Evolutionary conservation across 768 basidiomycete species (phyloP), one percentile per base, ranked within the genome.

Genomic region (Gloeopeniophorella convolvens): DNA sequence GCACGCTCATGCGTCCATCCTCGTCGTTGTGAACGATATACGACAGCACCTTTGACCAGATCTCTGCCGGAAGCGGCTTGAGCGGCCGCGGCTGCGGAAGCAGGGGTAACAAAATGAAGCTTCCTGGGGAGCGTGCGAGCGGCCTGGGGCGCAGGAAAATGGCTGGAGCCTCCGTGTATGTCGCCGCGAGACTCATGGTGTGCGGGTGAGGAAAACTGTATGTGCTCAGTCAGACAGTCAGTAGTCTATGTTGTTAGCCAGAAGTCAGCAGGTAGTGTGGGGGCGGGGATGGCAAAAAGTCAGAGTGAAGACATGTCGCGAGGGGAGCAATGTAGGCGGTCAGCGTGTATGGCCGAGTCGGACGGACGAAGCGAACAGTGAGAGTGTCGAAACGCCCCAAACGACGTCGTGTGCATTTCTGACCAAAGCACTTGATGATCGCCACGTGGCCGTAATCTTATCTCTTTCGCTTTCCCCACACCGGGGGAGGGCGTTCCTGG

Each of bases 71-170:
- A 15, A 90, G 70, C 24, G 78, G 68, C 54, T 74, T 78, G 41
- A 73, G 55, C 15, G 73, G 72, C 21, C 72, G 73, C 34, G 66
- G 72, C 5, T 71, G 63, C 11, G 84, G 85, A 11, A 89, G 72
- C 15, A 90, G 72, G 13, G 86, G 86, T 0, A 89, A 65, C 11
- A 90, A 73, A 12, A 84, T 64, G 24, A 89, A 71, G 26, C 71
- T 71, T 39, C 85, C 82, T 13, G 83, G 71, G 47, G 61, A 63
- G 39, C 70, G 73, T 33, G 79, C 82, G 57, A 80, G 82, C 1
- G 83, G 85, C 50, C 88, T 75, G 13, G 88, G 85, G 21, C 68
- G 76, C 28, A 89, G 74, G 37, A 87, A 63, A 42, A 85, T 49
- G 12, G 39, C 21, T 15, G 52, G 40, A 3, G 45, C 13, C 30